Conservation (phyloP, 2,329 filamentous ascomycete species). For the Penicillium brevicompactum region DNA sequence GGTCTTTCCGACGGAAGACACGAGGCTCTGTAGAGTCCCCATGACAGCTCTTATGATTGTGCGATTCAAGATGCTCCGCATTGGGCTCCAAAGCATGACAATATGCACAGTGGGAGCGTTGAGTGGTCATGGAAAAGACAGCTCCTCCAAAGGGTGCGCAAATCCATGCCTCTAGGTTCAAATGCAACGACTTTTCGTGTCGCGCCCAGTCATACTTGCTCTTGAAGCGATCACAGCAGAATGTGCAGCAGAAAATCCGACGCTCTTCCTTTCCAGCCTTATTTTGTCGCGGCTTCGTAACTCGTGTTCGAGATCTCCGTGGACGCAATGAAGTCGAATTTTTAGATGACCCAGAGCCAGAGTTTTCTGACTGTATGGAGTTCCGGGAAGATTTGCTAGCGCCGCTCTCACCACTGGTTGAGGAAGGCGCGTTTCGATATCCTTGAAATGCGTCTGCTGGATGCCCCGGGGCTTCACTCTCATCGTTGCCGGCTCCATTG, state of each 20-base stretch:
- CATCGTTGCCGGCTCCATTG: too few relatives aligned
- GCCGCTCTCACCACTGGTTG: background rate
- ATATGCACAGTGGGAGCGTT: constrained; percentile 46
- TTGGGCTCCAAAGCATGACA: constrained; percentile 51
- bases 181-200: constrained; percentile 28
- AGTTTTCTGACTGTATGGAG: background rate
- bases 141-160: constrained; percentile 22
- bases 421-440: background rate
- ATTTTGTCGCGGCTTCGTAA: background rate
- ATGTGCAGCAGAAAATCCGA: constrained; percentile 23
- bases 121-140: constrained; percentile 7
- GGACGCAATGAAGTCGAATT: background rate
- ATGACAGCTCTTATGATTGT: constrained; percentile 53
- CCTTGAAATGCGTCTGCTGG: background rate
- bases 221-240: constrained; percentile 29
- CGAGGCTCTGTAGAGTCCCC: constrained; percentile 38
- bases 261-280: constrained; percentile 11
- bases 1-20: constrained; percentile 58
- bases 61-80: constrained; percentile 49
- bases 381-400: background rate
- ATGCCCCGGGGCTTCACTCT: background rate
- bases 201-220: constrained; percentile 28
- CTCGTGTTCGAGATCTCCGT: background rate
- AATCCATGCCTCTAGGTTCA: constrained; percentile 23
- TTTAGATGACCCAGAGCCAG: background rate